phyloP scores from a whole-genome alignment of 345 rosid species.

The Psidium guajava region DNA sequence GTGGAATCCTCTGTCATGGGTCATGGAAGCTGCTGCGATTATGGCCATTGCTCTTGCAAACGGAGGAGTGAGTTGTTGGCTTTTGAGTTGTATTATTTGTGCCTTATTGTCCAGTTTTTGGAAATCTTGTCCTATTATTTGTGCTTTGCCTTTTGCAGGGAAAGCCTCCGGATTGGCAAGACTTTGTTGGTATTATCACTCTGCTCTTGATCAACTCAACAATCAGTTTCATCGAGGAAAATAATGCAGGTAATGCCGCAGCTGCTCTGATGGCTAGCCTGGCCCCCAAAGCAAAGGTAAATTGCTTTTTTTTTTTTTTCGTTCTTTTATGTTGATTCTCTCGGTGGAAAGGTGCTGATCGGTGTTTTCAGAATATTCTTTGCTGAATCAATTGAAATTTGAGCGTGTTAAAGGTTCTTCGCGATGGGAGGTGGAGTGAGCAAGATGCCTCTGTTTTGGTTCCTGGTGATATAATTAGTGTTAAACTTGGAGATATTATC shows the following conservation, averaged over 20 bases:
- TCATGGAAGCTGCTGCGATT: conserved; percentile 98
- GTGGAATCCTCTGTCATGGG: conserved; percentile 99
- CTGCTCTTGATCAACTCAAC: conserved; percentile 87
- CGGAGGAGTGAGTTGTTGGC: conserved; percentile 72
- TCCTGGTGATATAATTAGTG: conserved; percentile 84
- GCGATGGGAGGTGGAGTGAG: conserved; percentile 95
- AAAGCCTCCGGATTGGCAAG: conserved; percentile 99
- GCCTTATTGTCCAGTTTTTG: not conserved
- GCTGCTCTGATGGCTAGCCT: conserved; percentile 99
- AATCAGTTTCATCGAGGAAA: conserved; percentile 95
- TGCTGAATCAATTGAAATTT: not conserved
- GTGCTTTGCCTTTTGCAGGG: conserved; percentile 30
- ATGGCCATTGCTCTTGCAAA: conserved; percentile 99
- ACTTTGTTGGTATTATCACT: conserved; percentile 86
- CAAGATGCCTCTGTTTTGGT: conserved; percentile 85
- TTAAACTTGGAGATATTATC: conserved; percentile 90
- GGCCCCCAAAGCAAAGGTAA: conserved; percentile 93
- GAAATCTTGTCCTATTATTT: not conserved
- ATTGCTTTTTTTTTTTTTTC: not conserved
- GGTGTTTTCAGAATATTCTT: not conserved
- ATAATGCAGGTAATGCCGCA: conserved; percentile 96
- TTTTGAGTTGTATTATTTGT: not conserved
- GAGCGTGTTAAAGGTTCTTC: conserved; percentile 49
- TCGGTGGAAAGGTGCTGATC: not conserved
- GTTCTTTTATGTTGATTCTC: not conserved